Evolutionary conservation across 1,284 basidiomycete genomes (phyloP), one percentile per base, ranked within the genome.

Genomic region (Clitocybe nebularis): DNA sequence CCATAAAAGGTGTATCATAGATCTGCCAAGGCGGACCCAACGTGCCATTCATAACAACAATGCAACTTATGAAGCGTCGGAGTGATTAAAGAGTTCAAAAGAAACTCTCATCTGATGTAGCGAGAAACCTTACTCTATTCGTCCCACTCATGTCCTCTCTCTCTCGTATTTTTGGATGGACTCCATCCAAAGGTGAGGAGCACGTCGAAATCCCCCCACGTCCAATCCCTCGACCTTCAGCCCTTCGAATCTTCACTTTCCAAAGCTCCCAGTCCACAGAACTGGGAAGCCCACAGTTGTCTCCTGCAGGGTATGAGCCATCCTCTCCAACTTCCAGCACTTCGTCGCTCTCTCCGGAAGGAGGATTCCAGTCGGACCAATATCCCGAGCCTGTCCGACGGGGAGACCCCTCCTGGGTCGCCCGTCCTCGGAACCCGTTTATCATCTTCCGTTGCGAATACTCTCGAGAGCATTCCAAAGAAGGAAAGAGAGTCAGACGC

Each of bases 401-500:
- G 19, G 64, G 41, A 56, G 61, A 81, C 50, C 71, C 82, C 0
- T 70, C 69, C 17, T 88, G 87, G 71, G 78, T 91, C 46, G 85
- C 89, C 33, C 81, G 91, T 6, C 91, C 92, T 1, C 77, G 84
- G 5, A 94, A 94, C 58, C 80, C 89, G 20, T 94, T 93, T 67
- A 92, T 94, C 60, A 77, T 93, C 49, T 94, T 91, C 64, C 81
- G 91, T 20, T 84, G 84, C 51, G 80, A 89, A 53, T 90, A 81
- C 53, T 74, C 72, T 22, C 59, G 56, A 22, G 53, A 56, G 24
- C 62, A 72, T 45, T 57, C 62, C 11, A 61, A 59, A 26, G 52
- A 59, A 41, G 61, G 62, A 2, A 64, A 62, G 33, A 58, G 61
- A 22, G 53, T 57, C 28, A 53, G 62, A 24, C 56, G 59, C 33